phyloP scores from a whole-genome alignment of 768 basidiomycete genomes.

The Amanita polypyramis region DNA sequence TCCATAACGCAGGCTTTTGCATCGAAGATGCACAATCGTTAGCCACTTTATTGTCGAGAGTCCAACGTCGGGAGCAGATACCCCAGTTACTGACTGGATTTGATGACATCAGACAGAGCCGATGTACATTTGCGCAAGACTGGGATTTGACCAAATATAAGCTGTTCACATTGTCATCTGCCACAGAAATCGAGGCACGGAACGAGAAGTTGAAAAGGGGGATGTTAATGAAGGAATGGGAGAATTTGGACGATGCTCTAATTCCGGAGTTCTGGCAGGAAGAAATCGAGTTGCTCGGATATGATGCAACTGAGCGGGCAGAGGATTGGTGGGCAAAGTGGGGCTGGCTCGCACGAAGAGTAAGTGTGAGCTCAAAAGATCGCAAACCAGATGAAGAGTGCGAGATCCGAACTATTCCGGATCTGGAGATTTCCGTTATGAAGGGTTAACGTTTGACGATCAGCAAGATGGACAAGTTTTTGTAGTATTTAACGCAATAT shows the following conservation, averaged over 20 bases:
- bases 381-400: not conserved
- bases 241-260: slow-evolving; percentile 35
- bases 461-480: not conserved
- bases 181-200: slow-evolving; percentile 33
- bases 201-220: slow-evolving; percentile 30
- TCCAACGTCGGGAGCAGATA: slow-evolving; percentile 36
- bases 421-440: slow-evolving; percentile 8
- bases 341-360: slow-evolving; percentile 13
- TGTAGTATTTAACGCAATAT: not conserved
- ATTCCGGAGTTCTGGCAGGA: slow-evolving; percentile 42
- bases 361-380: not conserved
- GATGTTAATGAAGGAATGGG: slow-evolving; percentile 21
- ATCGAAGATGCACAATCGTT: slow-evolving; percentile 57
- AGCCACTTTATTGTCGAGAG: slow-evolving; percentile 46
- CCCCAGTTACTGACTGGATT: slow-evolving; percentile 40
- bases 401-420: not conserved
- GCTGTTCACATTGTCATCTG: slow-evolving; percentile 32
- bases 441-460: not conserved
- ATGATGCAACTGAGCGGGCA: slow-evolving; percentile 44
- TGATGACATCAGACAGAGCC: slow-evolving; percentile 46
- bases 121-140: slow-evolving; percentile 33
- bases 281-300: slow-evolving; percentile 36
- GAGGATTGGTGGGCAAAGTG: slow-evolving; percentile 58
- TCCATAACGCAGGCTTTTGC: slow-evolving; percentile 38
- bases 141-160: slow-evolving; percentile 35